Percentiles rank a stretch among this genome's conserved stretches.
Evolutionary conservation across 805 yeast species (phyloP).

Genomic region (Lachancea kluyveri): DNA sequence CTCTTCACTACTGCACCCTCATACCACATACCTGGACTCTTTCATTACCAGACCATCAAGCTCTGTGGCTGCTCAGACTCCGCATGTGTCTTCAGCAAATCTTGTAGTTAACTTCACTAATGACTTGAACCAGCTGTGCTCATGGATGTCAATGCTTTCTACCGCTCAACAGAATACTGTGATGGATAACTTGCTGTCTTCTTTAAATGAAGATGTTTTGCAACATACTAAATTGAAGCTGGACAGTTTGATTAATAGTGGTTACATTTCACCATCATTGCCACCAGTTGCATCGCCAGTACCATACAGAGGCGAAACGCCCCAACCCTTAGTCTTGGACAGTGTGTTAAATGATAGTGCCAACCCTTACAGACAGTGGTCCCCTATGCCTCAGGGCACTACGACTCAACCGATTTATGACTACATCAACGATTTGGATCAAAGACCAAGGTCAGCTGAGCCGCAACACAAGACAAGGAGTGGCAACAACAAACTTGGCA

Average conservation of each 20-base stretch:
- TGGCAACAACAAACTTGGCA: slow-evolving; percentile 7
- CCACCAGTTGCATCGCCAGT: slow-evolving; percentile 24
- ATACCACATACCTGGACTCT: slow-evolving; percentile 16
- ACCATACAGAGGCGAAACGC: slow-evolving; percentile 17
- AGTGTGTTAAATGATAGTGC: slow-evolving; percentile 30
- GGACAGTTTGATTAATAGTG: slow-evolving; percentile 30
- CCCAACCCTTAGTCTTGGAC: slow-evolving; percentile 35
- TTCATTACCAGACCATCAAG: slow-evolving; percentile 19
- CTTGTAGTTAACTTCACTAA: slow-evolving; percentile 36
- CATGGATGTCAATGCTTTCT: slow-evolving; percentile 45
- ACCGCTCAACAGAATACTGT: slow-evolving; percentile 47
- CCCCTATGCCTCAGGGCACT: slow-evolving; percentile 34
- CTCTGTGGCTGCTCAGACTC: slow-evolving; percentile 9
- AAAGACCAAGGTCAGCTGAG: slow-evolving; percentile 40
- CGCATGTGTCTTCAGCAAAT: slow-evolving; percentile 11
- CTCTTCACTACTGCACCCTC: slow-evolving; percentile 21
- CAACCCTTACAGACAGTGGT: slow-evolving; percentile 20
- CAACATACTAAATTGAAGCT: slow-evolving; percentile 43
- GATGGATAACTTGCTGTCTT: slow-evolving; percentile 47
- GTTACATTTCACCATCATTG: slow-evolving; percentile 20
- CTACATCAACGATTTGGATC: slow-evolving; percentile 29
- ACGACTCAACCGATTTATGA: slow-evolving; percentile 31
- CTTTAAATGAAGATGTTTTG: slow-evolving; percentile 46
- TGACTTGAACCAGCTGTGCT: slow-evolving; percentile 44
- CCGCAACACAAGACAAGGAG: slow-evolving; percentile 27